These are phyloP conservation scores for Metschnikowia drakensbergensis DNA, from an alignment of 805 yeast genomes.

Conservation along the genomic window DNA sequence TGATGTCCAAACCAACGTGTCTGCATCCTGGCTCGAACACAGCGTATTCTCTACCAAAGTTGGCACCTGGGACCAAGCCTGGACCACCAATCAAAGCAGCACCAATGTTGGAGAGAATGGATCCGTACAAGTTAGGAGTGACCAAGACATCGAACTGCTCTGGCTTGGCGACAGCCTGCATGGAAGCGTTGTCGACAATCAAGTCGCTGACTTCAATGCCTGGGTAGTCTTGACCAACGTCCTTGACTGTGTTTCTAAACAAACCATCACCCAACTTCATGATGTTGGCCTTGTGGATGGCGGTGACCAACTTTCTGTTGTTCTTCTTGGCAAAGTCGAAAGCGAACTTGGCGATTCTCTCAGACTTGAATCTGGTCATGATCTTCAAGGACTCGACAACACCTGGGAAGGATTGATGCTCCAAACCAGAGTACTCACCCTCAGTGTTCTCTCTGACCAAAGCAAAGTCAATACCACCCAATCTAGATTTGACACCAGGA, in stretches of 20 bases:
- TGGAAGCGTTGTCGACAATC: constrained; percentile 97
- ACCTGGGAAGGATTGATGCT: constrained; percentile 96
- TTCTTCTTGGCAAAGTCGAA: constrained; percentile 92
- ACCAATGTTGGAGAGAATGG: constrained; percentile 95
- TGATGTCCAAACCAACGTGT: constrained; percentile 96
- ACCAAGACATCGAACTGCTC: constrained; percentile 98
- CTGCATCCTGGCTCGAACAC: constrained; percentile 99
- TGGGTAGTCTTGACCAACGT: constrained; percentile 80
- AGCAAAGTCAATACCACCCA: constrained; percentile 85
- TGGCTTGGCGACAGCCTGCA: constrained; percentile 98
- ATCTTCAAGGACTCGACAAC: constrained; percentile 96
- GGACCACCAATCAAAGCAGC: constrained; percentile 97
- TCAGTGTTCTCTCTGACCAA: constrained; percentile 98
- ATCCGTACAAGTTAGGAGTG: constrained; percentile 97
- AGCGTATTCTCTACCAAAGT: constrained; percentile 96
- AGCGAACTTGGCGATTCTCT: constrained; percentile 96
- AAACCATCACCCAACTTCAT: constrained; percentile 98
- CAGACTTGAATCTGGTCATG: constrained; percentile 90
- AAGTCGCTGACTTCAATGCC: constrained; percentile 80
- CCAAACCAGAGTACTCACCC: constrained; percentile 98
- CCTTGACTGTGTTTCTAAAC: constrained; percentile 89
- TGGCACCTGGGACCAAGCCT: constrained; percentile 97
- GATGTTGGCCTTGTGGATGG: constrained; percentile 98
- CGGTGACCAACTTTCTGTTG: constrained; percentile 89
- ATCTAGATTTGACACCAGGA: constrained; percentile 89